phyloP scores from a whole-genome alignment of 2,329 filamentous ascomycete genomes.

The Hypomyces perniciosus region DNA sequence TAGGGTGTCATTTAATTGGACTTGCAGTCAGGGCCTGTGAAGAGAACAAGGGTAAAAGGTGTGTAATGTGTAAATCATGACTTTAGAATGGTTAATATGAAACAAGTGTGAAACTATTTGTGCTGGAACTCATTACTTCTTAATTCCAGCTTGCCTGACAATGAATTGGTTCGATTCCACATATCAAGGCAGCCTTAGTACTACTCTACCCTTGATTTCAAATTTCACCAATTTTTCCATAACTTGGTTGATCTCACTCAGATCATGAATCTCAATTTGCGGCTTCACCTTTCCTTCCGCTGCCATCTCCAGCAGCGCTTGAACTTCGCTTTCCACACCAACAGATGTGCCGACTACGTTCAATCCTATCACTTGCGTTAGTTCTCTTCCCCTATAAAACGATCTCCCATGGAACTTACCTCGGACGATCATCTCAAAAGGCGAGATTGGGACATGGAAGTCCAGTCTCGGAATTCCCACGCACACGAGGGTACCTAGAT shows the following conservation, averaged over 20 bases:
- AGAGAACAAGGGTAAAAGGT: too few relatives aligned
- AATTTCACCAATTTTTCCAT: slow-evolving; percentile 1
- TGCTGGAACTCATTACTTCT: too few relatives aligned
- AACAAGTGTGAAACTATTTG: too few relatives aligned
- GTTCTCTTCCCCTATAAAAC: not conserved
- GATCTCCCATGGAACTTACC: not conserved
- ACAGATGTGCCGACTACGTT: slow-evolving; percentile 7
- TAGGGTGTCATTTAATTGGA: too few relatives aligned
- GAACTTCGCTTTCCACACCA: slow-evolving; percentile 4
- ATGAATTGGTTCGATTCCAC: too few relatives aligned
- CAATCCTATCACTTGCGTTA: not conserved
- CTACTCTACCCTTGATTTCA: not conserved
- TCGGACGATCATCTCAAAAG: slow-evolving; percentile 3
- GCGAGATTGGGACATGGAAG: slow-evolving; percentile 3
- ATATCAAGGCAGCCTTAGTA: slow-evolving; percentile 1
- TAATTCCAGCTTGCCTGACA: too few relatives aligned
- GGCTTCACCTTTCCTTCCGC: slow-evolving; percentile 22
- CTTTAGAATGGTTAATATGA: too few relatives aligned
- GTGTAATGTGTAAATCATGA: too few relatives aligned
- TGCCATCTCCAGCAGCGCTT: slow-evolving; percentile 3
- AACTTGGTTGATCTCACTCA: not conserved
- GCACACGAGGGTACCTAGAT: slow-evolving; percentile 1
- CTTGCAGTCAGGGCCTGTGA: too few relatives aligned
- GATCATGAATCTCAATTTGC: not conserved
- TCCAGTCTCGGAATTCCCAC: slow-evolving; percentile 2